A percentile compares a stretch with the other conserved stretches of the same genome.
These are phyloP conservation scores for Candida silvicultrix DNA, from an alignment of 805 yeast species.

Conservation along the genomic window DNA sequence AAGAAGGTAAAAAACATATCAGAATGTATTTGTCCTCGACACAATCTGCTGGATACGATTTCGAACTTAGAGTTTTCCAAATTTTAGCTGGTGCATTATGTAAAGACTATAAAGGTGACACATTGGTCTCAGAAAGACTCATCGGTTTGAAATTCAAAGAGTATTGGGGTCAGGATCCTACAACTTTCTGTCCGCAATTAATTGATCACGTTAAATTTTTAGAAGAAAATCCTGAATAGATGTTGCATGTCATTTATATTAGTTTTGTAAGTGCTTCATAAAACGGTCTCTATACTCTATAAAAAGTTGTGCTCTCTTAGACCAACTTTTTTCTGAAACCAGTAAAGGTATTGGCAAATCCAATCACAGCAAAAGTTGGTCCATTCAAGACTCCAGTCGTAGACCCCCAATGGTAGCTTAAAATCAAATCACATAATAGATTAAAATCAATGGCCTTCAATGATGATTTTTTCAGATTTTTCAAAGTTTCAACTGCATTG, in stretches of 20 bases:
- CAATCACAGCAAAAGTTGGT: conserved; percentile 14
- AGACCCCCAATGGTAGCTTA: conserved; percentile 18
- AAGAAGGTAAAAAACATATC: conserved; percentile 20
- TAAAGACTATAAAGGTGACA: conserved; percentile 18
- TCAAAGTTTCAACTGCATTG: conserved; percentile 10
- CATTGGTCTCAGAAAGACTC: conserved; percentile 17
- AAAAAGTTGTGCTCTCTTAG: not conserved
- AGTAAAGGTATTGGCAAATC: conserved; percentile 11
- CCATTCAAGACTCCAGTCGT: conserved; percentile 11
- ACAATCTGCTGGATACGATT: conserved; percentile 26
- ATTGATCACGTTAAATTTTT: conserved; percentile 30
- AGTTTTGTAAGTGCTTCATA: too few species aligned
- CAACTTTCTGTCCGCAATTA: conserved; percentile 24
- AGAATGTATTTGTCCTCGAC: conserved; percentile 26
- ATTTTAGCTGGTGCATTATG: conserved; percentile 31
- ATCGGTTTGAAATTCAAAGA: conserved; percentile 24
- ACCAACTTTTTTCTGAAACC: conserved; percentile 7
- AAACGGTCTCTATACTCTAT: not conserved
- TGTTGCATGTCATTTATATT: not conserved
- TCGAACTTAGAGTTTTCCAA: conserved; percentile 35
- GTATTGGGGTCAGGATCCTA: conserved; percentile 21
- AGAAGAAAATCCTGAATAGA: conserved; percentile 21
- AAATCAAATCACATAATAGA: conserved; percentile 9
- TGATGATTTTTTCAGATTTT: conserved; percentile 3
- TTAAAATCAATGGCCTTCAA: conserved; percentile 2